Evolutionary conservation across 768 basidiomycete genomes (phyloP).

Genomic region (Boletus vinaceobasis): DNA sequence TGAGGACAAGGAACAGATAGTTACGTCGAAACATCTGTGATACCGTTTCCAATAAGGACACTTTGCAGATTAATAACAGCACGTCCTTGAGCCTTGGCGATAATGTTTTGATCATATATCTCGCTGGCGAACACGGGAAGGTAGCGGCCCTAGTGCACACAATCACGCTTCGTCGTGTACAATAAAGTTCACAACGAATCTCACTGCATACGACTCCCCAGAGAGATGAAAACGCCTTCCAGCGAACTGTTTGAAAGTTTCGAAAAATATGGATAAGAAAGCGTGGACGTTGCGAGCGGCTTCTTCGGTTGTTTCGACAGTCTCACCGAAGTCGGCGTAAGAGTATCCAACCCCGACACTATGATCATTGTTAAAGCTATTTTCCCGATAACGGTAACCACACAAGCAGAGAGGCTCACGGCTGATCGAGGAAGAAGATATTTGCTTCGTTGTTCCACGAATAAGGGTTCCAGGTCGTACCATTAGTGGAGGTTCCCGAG

Average conservation of each 20-base stretch:
- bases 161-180: background rate
- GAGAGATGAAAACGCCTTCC: conserved; percentile 69
- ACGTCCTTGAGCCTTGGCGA: conserved; percentile 47
- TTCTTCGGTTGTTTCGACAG: conserved; percentile 72
- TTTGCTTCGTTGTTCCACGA: conserved; percentile 66
- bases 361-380: background rate
- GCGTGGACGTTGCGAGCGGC: conserved; percentile 74
- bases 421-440: conserved; percentile 72
- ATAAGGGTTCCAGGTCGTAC: conserved; percentile 61
- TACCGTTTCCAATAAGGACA: conserved; percentile 74
- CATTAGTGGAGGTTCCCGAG: conserved; percentile 50
- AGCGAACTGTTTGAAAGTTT: conserved; percentile 69
- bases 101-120: conserved; percentile 68
- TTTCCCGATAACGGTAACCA: background rate
- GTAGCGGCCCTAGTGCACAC: conserved; percentile 54
- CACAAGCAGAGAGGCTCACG: conserved; percentile 24
- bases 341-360: conserved; percentile 72
- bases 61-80: conserved; percentile 62
- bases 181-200: background rate
- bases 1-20: conserved; percentile 7
- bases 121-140: conserved; percentile 73
- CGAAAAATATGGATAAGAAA: conserved; percentile 76
- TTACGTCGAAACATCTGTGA: conserved; percentile 53
- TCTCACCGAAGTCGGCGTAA: conserved; percentile 67
- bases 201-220: conserved; percentile 71